Percentiles rank a stretch among this genome's conserved stretches.
Conservation (phyloP, 2,329 filamentous ascomycete genomes). For the Cladosporium sp. region DNA sequence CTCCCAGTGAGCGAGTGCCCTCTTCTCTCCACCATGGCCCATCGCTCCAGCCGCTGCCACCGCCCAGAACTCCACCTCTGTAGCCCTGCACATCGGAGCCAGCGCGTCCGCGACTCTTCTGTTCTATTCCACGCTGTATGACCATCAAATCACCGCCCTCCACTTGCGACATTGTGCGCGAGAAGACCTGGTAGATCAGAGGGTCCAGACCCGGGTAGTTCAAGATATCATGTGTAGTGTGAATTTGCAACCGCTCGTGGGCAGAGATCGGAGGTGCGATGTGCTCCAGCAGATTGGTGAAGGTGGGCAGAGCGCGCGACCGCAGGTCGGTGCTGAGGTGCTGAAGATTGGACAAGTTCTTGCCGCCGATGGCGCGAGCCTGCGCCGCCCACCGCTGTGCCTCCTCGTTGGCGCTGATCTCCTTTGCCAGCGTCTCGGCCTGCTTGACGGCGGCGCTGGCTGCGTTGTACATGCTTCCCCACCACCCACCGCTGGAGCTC, state of each 20-base stretch:
- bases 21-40: conserved; percentile 91
- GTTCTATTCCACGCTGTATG: conserved; percentile 89
- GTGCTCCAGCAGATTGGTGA: conserved; percentile 91
- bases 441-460: conserved; percentile 85
- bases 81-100: conserved; percentile 59
- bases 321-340: conserved; percentile 61
- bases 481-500: conserved; percentile 68
- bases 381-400: conserved; percentile 96
- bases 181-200: conserved; percentile 87
- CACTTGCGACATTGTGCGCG: conserved; percentile 96
- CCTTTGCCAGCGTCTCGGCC: conserved; percentile 87
- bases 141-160: conserved; percentile 95
- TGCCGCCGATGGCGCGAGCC: conserved; percentile 64
- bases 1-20: conserved; percentile 69
- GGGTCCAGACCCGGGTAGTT: conserved; percentile 94
- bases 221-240: conserved; percentile 93
- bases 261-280: conserved; percentile 94
- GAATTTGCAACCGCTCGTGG: conserved; percentile 94
- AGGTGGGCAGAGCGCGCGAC: conserved; percentile 85
- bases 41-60: conserved; percentile 76
- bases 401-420: conserved; percentile 95
- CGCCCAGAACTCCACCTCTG: conserved; percentile 46
- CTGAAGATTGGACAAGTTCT: conserved; percentile 28
- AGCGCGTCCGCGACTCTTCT: conserved; percentile 60
- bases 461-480: conserved; percentile 81